These are phyloP conservation scores for Dimargaris xerosporica DNA, from an alignment of 192 early-diverging fungal species.

Conservation along the genomic window DNA sequence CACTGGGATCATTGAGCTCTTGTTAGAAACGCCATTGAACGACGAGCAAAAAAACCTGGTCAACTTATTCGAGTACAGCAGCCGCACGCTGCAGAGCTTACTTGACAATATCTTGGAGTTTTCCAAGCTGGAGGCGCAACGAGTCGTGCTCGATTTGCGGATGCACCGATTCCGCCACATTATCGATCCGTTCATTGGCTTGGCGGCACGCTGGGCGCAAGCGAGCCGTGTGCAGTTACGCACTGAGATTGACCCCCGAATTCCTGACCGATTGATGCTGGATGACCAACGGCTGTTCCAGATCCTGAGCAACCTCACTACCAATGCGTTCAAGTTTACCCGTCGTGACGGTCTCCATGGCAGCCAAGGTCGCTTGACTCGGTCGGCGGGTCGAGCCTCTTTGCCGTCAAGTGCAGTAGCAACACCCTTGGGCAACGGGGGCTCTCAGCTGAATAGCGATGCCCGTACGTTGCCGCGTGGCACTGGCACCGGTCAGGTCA, in stretches of 20 bases:
- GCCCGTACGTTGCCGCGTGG: not conserved
- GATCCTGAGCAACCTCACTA: slow-evolving; percentile 67
- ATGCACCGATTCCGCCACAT: slow-evolving; percentile 40
- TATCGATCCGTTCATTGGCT: slow-evolving; percentile 49
- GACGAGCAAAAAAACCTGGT: slow-evolving; percentile 56
- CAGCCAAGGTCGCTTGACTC: not conserved
- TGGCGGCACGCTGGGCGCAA: slow-evolving; percentile 55
- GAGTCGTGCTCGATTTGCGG: slow-evolving; percentile 68
- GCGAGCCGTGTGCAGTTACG: slow-evolving; percentile 49
- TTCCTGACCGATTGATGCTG: slow-evolving; percentile 54
- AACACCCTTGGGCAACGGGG: not conserved
- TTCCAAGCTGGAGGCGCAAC: slow-evolving; percentile 71
- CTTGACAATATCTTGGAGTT: slow-evolving; percentile 78
- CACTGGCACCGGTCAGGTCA: not conserved
- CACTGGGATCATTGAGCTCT: slow-evolving; percentile 56
- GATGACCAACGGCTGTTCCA: slow-evolving; percentile 63
- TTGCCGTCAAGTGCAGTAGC: not conserved
- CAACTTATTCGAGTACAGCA: slow-evolving; percentile 18
- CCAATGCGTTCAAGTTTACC: slow-evolving; percentile 80
- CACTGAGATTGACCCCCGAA: slow-evolving; percentile 46
- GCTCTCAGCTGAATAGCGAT: not conserved
- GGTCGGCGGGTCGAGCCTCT: not conserved
- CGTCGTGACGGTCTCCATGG: slow-evolving; percentile 1
- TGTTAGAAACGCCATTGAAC: slow-evolving; percentile 61
- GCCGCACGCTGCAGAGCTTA: slow-evolving; percentile 43